These are phyloP conservation scores for Sporothrix pseudoabietina DNA, from an alignment of 2,329 filamentous ascomycete genomes.

Conservation along the genomic window DNA sequence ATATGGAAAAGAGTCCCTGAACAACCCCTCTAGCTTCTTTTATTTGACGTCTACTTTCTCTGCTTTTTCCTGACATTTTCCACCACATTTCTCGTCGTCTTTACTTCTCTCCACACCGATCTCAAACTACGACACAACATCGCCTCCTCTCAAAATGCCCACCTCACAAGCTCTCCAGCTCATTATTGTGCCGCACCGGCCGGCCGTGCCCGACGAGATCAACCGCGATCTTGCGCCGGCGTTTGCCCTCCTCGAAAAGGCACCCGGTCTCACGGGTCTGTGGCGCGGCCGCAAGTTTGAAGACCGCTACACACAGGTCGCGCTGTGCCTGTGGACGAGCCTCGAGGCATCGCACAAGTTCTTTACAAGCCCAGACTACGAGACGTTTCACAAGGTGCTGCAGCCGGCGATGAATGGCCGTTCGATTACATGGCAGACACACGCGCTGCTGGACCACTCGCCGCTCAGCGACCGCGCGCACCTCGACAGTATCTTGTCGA, in stretches of 20 bases:
- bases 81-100: neutral
- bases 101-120: neutral
- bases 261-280: neutral
- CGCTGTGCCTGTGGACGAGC: neutral
- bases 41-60: neutral
- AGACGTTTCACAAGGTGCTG: slow-evolving; percentile 2
- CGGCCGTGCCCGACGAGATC: slow-evolving; percentile 7
- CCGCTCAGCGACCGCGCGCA: neutral
- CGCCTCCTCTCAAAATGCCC: neutral
- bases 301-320: neutral
- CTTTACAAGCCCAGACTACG: neutral
- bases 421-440: neutral
- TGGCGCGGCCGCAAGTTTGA: slow-evolving; percentile 6
- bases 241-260: neutral
- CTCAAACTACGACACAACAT: neutral
- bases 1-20: neutral
- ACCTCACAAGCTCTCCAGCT: slow-evolving; percentile 2
- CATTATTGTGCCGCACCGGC: neutral
- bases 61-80: neutral
- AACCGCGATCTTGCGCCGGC: neutral
- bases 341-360: slow-evolving; percentile 12
- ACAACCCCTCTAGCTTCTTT: neutral
- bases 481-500: neutral
- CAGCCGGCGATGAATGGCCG: neutral
- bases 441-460: slow-evolving; percentile 5